Conservation (phyloP, 1,139 yeast genomes). For the Diutina rugosa region DNA sequence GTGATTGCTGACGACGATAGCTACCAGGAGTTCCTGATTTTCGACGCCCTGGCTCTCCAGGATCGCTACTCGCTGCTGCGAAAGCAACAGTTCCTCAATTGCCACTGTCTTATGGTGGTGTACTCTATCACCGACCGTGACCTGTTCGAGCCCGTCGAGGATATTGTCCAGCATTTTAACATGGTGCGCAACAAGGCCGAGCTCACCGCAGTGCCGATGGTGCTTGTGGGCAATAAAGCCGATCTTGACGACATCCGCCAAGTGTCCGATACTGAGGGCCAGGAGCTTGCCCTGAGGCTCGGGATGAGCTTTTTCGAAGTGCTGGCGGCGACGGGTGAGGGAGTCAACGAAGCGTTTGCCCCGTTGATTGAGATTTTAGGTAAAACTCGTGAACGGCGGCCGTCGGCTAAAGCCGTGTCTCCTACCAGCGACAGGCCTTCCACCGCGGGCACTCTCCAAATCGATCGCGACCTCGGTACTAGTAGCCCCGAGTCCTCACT, state of each 20-base stretch:
- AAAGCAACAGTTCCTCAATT: neutral
- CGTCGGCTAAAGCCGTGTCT: neutral
- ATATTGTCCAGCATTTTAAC: neutral
- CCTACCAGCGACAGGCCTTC: neutral
- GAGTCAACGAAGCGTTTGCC: conserved; percentile 16
- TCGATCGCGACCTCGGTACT: neutral
- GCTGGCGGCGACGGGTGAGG: conserved; percentile 2
- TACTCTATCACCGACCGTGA: neutral
- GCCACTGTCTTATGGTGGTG: neutral
- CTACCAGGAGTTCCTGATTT: conserved; percentile 15
- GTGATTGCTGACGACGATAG: conserved; percentile 8
- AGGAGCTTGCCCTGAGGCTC: neutral
- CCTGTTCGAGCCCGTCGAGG: neutral
- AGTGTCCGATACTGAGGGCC: neutral
- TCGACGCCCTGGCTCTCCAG: conserved; percentile 17
- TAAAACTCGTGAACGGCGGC: neutral
- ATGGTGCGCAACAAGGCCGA: neutral
- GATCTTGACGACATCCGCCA: neutral
- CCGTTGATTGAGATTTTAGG: conserved; percentile 6
- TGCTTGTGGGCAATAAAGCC: neutral
- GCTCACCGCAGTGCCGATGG: neutral
- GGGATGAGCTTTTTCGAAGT: neutral
- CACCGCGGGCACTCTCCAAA: neutral
- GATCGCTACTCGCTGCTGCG: conserved; percentile 5
- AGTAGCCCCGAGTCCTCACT: neutral